Percentiles rank a stretch among this genome's conserved stretches.
Conservation (phyloP, 139 green algal genomes). For the Nannochloris sp. region DNA sequence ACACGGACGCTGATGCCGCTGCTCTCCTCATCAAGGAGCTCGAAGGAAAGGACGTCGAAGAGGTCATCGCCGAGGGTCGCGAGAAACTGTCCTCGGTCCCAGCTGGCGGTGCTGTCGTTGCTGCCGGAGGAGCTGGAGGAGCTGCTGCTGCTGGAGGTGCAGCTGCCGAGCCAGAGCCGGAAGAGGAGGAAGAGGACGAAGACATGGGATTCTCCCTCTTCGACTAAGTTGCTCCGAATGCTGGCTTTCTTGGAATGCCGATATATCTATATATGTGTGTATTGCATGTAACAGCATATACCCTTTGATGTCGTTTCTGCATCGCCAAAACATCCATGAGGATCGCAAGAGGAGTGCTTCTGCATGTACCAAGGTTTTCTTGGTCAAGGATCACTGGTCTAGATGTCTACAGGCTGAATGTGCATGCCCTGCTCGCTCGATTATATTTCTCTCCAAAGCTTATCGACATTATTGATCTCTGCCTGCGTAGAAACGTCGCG, state of each 20-base stretch:
- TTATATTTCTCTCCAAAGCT: no score
- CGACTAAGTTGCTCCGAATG: constrained; percentile 32
- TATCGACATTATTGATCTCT: no score
- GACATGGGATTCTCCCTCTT: constrained; percentile 68
- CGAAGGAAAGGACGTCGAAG: constrained; percentile 66
- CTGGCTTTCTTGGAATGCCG: not conserved
- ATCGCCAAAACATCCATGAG: no score
- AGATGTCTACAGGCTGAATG: no score
- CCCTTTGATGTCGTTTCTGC: no score
- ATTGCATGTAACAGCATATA: no score
- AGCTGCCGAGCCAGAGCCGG: constrained; percentile 52
- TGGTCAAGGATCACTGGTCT: no score
- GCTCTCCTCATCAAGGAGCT: constrained; percentile 55
- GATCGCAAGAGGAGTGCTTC: no score
- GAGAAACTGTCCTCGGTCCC: constrained; percentile 67
- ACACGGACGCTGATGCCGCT: constrained; percentile 54
- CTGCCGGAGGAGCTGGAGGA: constrained; percentile 19
- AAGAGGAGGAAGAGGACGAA: constrained; percentile 54
- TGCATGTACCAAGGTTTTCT: no score
- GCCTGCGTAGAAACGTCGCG: no score
- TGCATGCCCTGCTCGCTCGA: no score
- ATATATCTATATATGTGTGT: no score
- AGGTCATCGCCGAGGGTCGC: constrained; percentile 40
- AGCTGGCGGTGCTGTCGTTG: constrained; percentile 42
- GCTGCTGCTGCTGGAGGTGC: constrained; percentile 35